Evolutionary conservation across 139 green algal species (phyloP).

Genomic region (Picochlorum sp.): DNA sequence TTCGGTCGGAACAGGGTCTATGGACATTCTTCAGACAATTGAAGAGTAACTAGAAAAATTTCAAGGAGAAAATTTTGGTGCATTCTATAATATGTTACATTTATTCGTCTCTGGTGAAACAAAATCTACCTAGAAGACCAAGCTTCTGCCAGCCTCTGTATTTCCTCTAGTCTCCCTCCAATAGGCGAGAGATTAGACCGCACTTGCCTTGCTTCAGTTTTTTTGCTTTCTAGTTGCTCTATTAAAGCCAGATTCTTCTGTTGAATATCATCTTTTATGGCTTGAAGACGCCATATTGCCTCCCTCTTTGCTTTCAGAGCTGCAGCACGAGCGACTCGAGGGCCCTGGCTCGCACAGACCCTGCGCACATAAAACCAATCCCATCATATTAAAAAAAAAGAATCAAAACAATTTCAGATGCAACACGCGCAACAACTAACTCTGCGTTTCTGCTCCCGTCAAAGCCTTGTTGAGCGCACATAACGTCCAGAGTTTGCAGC

Average conservation of each 20-base stretch:
- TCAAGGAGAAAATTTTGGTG: neutral
- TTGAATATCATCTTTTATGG: slow-evolving; percentile 1
- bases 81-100: neutral
- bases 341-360: neutral
- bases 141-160: neutral
- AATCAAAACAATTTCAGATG: too few species aligned
- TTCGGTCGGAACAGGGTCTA: slow-evolving; percentile 53
- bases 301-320: neutral
- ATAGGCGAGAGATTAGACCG: neutral
- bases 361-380: neutral
- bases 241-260: neutral
- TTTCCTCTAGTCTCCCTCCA: neutral
- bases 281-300: neutral
- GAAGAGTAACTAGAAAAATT: neutral
- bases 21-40: slow-evolving; percentile 26
- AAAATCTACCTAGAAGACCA: neutral
- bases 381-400: neutral
- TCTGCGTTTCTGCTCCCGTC: neutral
- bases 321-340: neutral
- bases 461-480: slow-evolving; percentile 9
- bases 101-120: neutral
- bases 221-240: neutral
- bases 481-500: neutral
- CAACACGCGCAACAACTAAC: too few species aligned
- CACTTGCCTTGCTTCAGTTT: neutral